Conservation (phyloP, 257 asterid species). For the Capsicum chinense region DNA sequence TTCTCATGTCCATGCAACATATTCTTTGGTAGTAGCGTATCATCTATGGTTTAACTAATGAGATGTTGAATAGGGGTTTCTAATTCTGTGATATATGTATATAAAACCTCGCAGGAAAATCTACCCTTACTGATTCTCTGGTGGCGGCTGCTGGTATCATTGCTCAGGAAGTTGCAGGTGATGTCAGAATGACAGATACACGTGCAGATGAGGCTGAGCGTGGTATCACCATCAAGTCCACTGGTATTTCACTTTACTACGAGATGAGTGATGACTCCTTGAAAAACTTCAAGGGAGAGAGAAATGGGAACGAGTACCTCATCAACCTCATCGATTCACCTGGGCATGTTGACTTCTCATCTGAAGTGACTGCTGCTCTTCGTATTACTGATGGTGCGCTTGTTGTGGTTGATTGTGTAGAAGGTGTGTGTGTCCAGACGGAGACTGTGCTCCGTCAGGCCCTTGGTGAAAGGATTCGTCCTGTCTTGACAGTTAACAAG, state of each 20-base stretch:
- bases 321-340: conserved; percentile 55
- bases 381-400: conserved; percentile 58
- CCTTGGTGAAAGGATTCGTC: conserved; percentile 56
- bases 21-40: not conserved
- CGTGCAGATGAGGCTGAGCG: conserved; percentile 60
- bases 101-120: conserved; percentile 40
- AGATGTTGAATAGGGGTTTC: not conserved
- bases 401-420: conserved; percentile 53
- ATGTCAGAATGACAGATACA: conserved; percentile 55
- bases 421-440: conserved; percentile 56
- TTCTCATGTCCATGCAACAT: not conserved
- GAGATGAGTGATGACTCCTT: conserved; percentile 47
- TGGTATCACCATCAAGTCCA: conserved; percentile 55
- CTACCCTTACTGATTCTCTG: conserved; percentile 53
- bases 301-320: conserved; percentile 53
- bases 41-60: not conserved
- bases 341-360: conserved; percentile 57
- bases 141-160: conserved; percentile 58
- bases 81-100: not conserved
- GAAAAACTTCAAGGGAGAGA: conserved; percentile 41
- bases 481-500: conserved; percentile 53
- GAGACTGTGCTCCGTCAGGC: conserved; percentile 57
- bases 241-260: conserved; percentile 52
- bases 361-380: conserved; percentile 58
- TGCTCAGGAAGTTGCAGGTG: conserved; percentile 60